Conservation (phyloP, 352 stramenopile species). For the Aphanomyces astaci region DNA sequence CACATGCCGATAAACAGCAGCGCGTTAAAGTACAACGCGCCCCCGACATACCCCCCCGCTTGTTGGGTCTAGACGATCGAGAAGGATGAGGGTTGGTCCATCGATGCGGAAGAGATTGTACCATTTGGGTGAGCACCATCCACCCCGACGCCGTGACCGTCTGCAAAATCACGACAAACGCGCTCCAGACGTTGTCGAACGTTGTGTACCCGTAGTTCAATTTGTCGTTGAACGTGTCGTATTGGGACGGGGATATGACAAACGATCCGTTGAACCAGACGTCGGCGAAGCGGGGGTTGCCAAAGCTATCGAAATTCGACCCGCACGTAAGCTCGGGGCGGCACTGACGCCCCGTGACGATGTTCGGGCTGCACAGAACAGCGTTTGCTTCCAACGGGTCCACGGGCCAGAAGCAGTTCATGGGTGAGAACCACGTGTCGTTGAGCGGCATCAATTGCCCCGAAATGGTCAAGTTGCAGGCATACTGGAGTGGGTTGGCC, state of each 20-base stretch:
- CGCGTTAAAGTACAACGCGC: constrained; percentile 79
- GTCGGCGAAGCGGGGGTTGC: constrained; percentile 53
- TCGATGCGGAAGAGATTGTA: no score
- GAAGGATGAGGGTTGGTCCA: constrained; percentile 27
- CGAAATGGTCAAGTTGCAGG: constrained; percentile 29
- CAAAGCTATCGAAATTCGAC: constrained; percentile 59
- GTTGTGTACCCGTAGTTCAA: constrained; percentile 87
- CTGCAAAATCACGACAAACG: constrained; percentile 92
- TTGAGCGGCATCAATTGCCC: constrained; percentile 27
- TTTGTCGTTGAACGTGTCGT: constrained; percentile 42
- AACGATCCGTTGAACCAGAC: constrained; percentile 12
- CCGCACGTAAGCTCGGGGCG: constrained; percentile 37
- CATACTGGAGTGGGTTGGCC: constrained; percentile 31
- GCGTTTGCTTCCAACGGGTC: constrained; percentile 50
- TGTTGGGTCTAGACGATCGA: constrained; percentile 20
- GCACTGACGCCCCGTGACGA: constrained; percentile 53
- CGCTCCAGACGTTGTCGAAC: constrained; percentile 88
- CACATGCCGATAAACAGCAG: constrained; percentile 89
- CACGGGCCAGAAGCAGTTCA: constrained; percentile 90
- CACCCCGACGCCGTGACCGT: constrained; percentile 91
- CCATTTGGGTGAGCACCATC: constrained; percentile 89
- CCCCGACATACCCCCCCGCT: constrained; percentile 46
- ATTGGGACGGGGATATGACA: constrained; percentile 31
- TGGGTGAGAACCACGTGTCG: constrained; percentile 46
- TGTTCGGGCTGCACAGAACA: constrained; percentile 49